Base-by-base conservation (phyloP, 768 basidiomycete species). In the Boletus subcaerulescens region DNA sequence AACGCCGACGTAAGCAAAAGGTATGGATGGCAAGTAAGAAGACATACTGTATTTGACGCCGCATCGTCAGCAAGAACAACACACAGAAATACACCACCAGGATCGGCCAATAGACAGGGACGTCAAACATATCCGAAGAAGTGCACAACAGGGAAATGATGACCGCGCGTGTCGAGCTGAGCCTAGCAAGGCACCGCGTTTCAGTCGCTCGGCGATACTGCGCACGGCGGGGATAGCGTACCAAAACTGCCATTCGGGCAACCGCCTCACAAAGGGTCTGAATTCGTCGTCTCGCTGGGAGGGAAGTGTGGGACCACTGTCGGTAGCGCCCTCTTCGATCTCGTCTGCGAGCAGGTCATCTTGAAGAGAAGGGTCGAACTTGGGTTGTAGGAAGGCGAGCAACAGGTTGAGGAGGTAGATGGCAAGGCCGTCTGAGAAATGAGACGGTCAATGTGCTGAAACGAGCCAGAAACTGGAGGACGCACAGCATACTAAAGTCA, bases 61-160 rank as follows among this genome's bases (percentile, higher is more conserved):
- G 83, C 93, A 99, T 96, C 5, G 96, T 98, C 62, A 98, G 77
- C 20, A 91, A 83, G 68, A 98, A 98, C 51, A 98, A 81, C 41
- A 94, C 88, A 72, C 90, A 90, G 80, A 98, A 99, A 77, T 99
- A 99, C 54, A 98, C 78, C 63, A 98, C 86, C 51, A 99, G 84
- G 72, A 99, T 98, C 9, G 97, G 97, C 95, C 97, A 98, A 76
- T 97, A 98, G 22, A 98, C 97, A 8, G 97, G 96, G 20, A 99
- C 89, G 69, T 98, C 95, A 62, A 97, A 96, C 35, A 87, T 75
- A 44, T 88, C 80, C 24, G 91, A 95, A 52, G 87, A 75, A 3
- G 97, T 91, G 70, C 88, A 88, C 50, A 87, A 73, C 40, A 96
- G 64, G 5, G 93, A 88, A 49, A 99, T 68, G 20, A 89, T n/a